phyloP scores from a whole-genome alignment of 768 basidiomycete genomes.

The Trametes maxima region DNA sequence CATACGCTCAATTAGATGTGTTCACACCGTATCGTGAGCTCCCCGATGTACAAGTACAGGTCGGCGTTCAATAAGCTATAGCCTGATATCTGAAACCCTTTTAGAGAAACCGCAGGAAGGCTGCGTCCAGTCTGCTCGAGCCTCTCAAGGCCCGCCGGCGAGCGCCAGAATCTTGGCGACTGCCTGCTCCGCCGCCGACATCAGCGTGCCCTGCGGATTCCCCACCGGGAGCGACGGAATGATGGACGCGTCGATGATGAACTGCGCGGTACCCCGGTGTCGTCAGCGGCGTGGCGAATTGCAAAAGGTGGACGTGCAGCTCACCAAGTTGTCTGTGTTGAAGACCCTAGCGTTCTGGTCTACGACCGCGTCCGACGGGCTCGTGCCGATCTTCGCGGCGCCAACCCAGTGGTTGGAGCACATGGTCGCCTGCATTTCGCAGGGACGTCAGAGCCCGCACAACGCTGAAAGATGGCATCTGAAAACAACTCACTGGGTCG shows the following conservation, averaged over 20 bases:
- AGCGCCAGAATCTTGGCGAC: constrained; percentile 58
- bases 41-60: constrained; percentile 3
- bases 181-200: constrained; percentile 61
- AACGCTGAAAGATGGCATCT: constrained; percentile 34
- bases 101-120: neutral
- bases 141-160: constrained; percentile 48
- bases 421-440: constrained; percentile 35
- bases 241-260: constrained; percentile 55
- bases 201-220: constrained; percentile 58
- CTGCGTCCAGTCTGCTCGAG: neutral
- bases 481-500: constrained; percentile 28
- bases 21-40: no score
- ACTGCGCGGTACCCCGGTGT: constrained; percentile 36
- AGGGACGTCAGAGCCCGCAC: neutral
- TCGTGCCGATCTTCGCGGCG: constrained; percentile 49
- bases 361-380: constrained; percentile 45
- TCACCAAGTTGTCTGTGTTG: constrained; percentile 42
- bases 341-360: constrained; percentile 60
- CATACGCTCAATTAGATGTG: no score
- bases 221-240: constrained; percentile 58
- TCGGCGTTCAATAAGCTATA: neutral
- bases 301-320: constrained; percentile 3
- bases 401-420: constrained; percentile 71
- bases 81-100: constrained; percentile 4
- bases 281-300: constrained; percentile 36